phyloP scores from a whole-genome alignment of 352 stramenopile species.

The Aphanomyces euteiches region DNA sequence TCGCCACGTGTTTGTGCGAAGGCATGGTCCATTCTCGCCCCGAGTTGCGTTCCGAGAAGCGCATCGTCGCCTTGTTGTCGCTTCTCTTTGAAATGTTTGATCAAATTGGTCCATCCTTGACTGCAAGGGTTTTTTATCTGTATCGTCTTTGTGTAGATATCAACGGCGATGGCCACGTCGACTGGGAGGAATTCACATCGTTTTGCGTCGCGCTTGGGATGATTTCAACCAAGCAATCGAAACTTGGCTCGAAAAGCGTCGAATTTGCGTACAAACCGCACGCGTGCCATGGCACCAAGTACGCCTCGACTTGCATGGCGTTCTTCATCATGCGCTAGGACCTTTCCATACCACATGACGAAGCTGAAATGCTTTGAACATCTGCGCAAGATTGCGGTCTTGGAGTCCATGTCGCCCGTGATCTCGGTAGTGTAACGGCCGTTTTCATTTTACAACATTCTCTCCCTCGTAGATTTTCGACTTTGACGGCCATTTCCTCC shows the following conservation, averaged over 20 bases:
- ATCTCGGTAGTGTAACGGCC: slow-evolving; percentile 43
- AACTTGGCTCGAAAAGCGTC: slow-evolving; percentile 25
- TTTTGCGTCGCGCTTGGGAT: slow-evolving; percentile 70
- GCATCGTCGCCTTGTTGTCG: slow-evolving; percentile 41
- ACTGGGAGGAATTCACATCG: slow-evolving; percentile 85
- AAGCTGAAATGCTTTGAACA: slow-evolving; percentile 45
- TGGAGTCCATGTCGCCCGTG: slow-evolving; percentile 55
- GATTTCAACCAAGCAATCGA: slow-evolving; percentile 42
- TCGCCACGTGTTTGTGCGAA: slow-evolving; percentile 50
- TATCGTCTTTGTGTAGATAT: slow-evolving; percentile 46
- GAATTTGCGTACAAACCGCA: slow-evolving; percentile 28
- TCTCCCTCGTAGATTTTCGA: slow-evolving; percentile 51
- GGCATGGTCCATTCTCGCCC: slow-evolving; percentile 45
- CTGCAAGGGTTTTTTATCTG: background rate
- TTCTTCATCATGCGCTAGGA: slow-evolving; percentile 32
- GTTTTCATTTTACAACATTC: background rate
- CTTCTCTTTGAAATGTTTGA: slow-evolving; percentile 74
- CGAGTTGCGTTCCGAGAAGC: slow-evolving; percentile 38
- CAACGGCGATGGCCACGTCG: slow-evolving; percentile 66
- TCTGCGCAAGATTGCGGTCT: slow-evolving; percentile 53
- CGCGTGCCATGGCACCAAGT: slow-evolving; percentile 1
- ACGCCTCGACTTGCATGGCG: background rate
- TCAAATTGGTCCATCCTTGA: slow-evolving; percentile 40
- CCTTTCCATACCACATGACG: slow-evolving; percentile 64
- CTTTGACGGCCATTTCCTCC: slow-evolving; percentile 53